Base-by-base conservation (phyloP, 306 rosid genomes). In the Glycine tomentella region DNA sequence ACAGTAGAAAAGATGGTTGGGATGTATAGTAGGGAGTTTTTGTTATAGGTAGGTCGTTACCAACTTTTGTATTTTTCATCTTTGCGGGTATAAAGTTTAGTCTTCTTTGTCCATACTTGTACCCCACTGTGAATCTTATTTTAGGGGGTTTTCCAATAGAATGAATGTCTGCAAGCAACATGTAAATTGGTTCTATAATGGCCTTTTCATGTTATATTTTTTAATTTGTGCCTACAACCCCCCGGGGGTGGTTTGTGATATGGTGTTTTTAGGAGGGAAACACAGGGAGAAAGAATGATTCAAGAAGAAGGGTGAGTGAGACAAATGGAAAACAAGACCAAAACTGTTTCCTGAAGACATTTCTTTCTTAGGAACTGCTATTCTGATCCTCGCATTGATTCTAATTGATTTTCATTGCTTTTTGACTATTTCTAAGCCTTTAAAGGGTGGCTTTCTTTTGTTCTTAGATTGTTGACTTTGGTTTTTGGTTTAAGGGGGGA, bases 1-100 rank as follows among this genome's bases (percentile, higher is more conserved):
- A 88, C 48, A 87, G 86, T 52, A 84, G 99, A 72, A 90, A 87
- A 82, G 99, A 96, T 69, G 97, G 98, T 34, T 96, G 99, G 99
- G 99, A 96, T 90, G 87, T 85, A 84, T 96, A 96, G 93, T 52
- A 59, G 75, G 79, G 79, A 20, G 73, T 38, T 31, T 58, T 78
- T 33, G 31, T 75, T 14, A 52, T 64, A 84, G 86, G 49, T 74
- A 74, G 90, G 77, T 40, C 34, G 74, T 78, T 86, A 68, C 57
- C 71, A 70, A 72, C 74, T 79, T 79, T 49, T 62, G 79, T 77
- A 20, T 36, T 59, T 65, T 87, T 87, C 84, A 36, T 74, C 78
- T 73, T 55, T 69, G 77, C 12, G 84, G 75, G 88, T 82, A 72
- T 68, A 75, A 82, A 59, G 84, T 38, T 38, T 5, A 38, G 44